A percentile compares a stretch with the other conserved stretches of the same genome.
phyloP scores from a whole-genome alignment of 805 yeast species.

The Naumovozyma baii region DNA sequence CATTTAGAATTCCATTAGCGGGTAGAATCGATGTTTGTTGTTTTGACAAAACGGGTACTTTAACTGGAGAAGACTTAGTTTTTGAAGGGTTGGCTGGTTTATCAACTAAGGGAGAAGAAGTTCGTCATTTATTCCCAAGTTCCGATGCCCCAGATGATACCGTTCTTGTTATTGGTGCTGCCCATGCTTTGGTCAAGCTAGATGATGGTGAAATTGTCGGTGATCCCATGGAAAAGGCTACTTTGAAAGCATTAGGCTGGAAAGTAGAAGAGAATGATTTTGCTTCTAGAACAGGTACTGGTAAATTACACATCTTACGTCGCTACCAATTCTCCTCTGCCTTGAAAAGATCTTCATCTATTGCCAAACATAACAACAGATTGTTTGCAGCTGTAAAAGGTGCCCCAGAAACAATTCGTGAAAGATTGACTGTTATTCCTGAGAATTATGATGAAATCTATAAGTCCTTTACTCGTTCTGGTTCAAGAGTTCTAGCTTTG shows the following conservation, averaged over 20 bases:
- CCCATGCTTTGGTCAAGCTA: slow-evolving; percentile 87
- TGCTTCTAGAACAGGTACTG: slow-evolving; percentile 39
- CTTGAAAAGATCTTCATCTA: slow-evolving; percentile 86
- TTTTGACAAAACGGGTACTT: slow-evolving; percentile 96
- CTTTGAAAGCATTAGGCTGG: slow-evolving; percentile 83
- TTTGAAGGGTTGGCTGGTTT: slow-evolving; percentile 95
- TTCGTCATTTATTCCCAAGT: slow-evolving; percentile 42
- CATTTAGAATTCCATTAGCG: slow-evolving; percentile 94
- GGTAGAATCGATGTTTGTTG: slow-evolving; percentile 98
- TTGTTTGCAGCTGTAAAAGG: slow-evolving; percentile 85
- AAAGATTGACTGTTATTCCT: slow-evolving; percentile 65
- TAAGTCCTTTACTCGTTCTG: slow-evolving; percentile 87
- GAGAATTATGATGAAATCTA: slow-evolving; percentile 71
- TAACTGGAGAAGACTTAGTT: slow-evolving; percentile 91
- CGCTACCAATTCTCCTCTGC: slow-evolving; percentile 97
- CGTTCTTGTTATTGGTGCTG: slow-evolving; percentile 74
- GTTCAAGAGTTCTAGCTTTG: slow-evolving; percentile 92
- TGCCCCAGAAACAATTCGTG: slow-evolving; percentile 92
- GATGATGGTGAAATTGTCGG: slow-evolving; percentile 98
- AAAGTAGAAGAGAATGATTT: slow-evolving; percentile 65
- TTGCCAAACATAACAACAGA: slow-evolving; percentile 49
- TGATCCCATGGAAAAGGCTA: slow-evolving; percentile 98
- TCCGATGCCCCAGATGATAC: slow-evolving; percentile 63
- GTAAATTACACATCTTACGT: slow-evolving; percentile 64
- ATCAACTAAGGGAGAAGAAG: slow-evolving; percentile 35